Base-by-base conservation (phyloP, 495 filamentous ascomycete species). In the Emericellopsis terricola region DNA sequence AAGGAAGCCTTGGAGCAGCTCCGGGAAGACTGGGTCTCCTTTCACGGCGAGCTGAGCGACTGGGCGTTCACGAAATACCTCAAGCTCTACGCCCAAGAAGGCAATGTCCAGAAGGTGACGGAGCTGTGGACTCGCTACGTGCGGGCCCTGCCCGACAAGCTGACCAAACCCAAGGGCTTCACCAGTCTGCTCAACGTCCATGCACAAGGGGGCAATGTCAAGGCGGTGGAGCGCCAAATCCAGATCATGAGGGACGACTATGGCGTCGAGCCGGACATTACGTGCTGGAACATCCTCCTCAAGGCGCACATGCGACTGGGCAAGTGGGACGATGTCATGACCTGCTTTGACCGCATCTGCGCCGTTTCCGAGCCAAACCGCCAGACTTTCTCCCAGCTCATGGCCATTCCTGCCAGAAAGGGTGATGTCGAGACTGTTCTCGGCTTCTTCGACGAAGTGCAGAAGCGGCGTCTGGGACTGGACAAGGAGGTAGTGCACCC, bases 211-310 rank as follows among this genome's bases (percentile, higher is more conserved):
- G 77, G 71, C 0, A 69, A 91, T 35, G 49, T 75, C 1, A 38
- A 51, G 14, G 62, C 68, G 24, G 71, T 76, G 8, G 84, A 93
- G 33, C 31, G 70, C 17, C 55, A 68, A 8, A 61, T 82, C 2
- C 41, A 49, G 9, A 45, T 51, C 2, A 61, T 69, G 30, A 71
- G 72, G 37, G 33, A 35, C 11, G 13, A 35, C 1, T 23, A 35
- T n/a, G 54, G 59, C 0, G 42, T 80, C 10, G 32, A 55, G 13
- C 74, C 70, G 14, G 65, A 67, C 39, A 48, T 54, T 0, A 39
- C 55, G 9, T 68, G 65, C 28, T 91, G 75, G 73, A 93, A 94
- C 46, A 75, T 78, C 19, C 48, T 94, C 20, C 56, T 97, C 11
- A 67, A 75, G 38, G 80, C 81, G 3, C 63, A 83, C 49, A 55